Base-by-base conservation (phyloP, 495 filamentous ascomycete species). In the Penicillium macrosclerotiorum region DNA sequence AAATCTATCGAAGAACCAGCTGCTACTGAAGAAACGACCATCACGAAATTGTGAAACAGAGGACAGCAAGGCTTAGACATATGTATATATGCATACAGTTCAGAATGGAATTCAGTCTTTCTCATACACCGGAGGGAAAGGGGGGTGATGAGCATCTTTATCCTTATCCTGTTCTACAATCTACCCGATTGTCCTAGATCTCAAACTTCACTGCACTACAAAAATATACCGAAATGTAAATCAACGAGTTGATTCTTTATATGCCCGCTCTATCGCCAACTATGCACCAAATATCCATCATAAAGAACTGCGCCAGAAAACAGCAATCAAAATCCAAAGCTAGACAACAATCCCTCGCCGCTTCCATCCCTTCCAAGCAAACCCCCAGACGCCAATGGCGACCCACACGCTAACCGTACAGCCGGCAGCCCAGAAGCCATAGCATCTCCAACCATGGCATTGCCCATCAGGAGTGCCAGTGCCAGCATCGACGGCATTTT, bases 321-420 rank as follows among this genome's bases (percentile, higher is more conserved):
- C 1, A 35, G 32, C 20, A 42, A 36, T 20, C 17, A 13, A 23
- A 22, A 50, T 14, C 45, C 33, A 22, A 20, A 2, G 5, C 64
- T 69, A 91, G 34, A 98, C 90, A 40, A 83, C 74, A 64, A 96
- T 80, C 0, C 89, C 89, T 42, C 87, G 77, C 51, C 74, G 77
- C 55, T 74, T 80, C 93, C 93, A 97, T 1, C 86, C 84, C 61
- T 82, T 86, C 93, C 93, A 96, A 23, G 89, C 90, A 75, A 76
- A 82, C 22, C 75, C 33, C 75, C 90, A 90, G 48, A 87, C 69
- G 20, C 64, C 79, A 54, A 86, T 78, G 0, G 92, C 93, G 32
- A 89, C 56, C 81, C 84, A 90, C 2, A 91, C 82, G 57, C 82
- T 86, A 4, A 75, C 64, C 1, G 85, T 67, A 39, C 71, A 75